Evolutionary conservation across 2,329 filamentous ascomycete genomes (phyloP).

Genomic region (Apiospora aurea): DNA sequence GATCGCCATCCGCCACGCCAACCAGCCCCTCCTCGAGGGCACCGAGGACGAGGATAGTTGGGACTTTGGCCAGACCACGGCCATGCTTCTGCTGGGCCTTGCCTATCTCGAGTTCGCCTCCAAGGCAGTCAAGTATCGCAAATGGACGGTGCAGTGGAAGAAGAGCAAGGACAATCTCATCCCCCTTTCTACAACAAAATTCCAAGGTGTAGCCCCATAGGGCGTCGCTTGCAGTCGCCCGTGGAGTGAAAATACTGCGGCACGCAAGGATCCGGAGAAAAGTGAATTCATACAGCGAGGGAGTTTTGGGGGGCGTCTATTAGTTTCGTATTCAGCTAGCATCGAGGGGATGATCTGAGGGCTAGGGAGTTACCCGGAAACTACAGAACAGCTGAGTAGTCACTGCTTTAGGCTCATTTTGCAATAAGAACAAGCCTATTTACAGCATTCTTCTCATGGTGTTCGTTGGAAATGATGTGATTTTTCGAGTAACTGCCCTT

Average conservation of each 20-base stretch:
- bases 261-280: not conserved
- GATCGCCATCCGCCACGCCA: constrained; percentile 40
- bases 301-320: not conserved
- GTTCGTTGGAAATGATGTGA: not conserved
- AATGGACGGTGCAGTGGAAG: constrained; percentile 7
- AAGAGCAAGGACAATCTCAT: not conserved
- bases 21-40: constrained; percentile 38
- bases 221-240: not conserved
- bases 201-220: not conserved
- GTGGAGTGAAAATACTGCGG: not conserved
- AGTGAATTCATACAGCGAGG: not conserved
- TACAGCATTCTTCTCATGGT: not conserved
- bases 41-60: constrained; percentile 39
- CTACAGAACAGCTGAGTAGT: not conserved
- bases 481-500: not conserved
- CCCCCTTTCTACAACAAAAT: not conserved
- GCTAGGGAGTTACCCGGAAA: not conserved
- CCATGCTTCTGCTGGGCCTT: constrained; percentile 35
- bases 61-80: constrained; percentile 44
- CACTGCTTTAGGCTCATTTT: not conserved
- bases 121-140: not conserved
- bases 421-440: not conserved
- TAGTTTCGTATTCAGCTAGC: not conserved
- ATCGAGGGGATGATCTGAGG: not conserved
- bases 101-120: constrained; percentile 12